Evolutionary conservation across 2,329 filamentous ascomycete genomes (phyloP), one percentile per base, ranked within the genome.

Genomic region (Ceratocystis destructans): DNA sequence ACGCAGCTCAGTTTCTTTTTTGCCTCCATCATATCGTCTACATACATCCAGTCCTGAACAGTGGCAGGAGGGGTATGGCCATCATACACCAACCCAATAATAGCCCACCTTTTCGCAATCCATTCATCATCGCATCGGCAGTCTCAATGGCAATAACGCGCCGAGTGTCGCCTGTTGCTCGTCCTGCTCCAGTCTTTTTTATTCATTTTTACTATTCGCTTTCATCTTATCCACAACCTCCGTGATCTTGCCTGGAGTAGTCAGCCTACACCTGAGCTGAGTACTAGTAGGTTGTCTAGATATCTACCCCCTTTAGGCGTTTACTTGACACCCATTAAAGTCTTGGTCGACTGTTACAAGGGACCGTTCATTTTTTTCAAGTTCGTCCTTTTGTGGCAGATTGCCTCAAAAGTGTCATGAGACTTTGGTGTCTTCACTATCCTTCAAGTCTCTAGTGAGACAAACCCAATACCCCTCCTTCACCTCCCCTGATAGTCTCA

Each of bases 81-180:
- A 37, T 59, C 17, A 37, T 28, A 37, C 28, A 59, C 31, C 28
- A 57, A 5, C 28, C 53, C 28, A 57, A 33, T 17, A n/a, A 22
- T 22, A n/a, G 46, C 17, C 46, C 17, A 37, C 31, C 55, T 15
- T 37, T 31, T 59, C 31, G 55, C 28, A 59, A 37, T 53, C 48
- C 55, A 37, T 59, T 17, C 28, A 59, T 37, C 55, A 59, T 25
- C 48, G 15, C 48, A 25, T 25, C 20, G 25, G 48, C 41, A 61
- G 31, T 22, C 12, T 10, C n/a, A 41, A 53, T 20, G 33, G 64
- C 62, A 67, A 15, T 46, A 61, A 33, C 55, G 66, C 66, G 66
- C 66, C 45, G 15, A 67, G 55, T 67, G 62, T 64, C 45, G 62
- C 46, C 62, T 63, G 20, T 59, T 50, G 55, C 46, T 15, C 20